Percentiles rank a stretch among this genome's conserved stretches.
phyloP scores from a whole-genome alignment of 345 rosid species.

The Salix arbutifolia region DNA sequence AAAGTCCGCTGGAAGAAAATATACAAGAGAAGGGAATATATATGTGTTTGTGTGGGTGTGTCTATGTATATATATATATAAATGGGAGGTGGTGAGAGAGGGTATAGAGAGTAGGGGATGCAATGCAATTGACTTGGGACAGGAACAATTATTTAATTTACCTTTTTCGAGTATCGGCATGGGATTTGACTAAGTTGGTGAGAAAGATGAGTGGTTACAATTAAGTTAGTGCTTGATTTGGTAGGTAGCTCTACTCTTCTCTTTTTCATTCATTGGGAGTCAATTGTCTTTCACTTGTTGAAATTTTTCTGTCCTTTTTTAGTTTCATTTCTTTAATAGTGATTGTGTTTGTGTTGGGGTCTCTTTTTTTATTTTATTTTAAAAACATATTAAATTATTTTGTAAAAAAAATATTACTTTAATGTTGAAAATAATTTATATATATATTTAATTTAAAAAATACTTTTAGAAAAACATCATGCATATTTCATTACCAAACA shows the following conservation, averaged over 20 bases:
- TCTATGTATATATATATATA: too few relatives aligned
- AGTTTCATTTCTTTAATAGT: not conserved
- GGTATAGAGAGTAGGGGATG: not conserved
- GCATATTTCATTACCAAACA: too few relatives aligned
- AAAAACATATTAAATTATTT: too few relatives aligned
- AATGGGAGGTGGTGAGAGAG: constrained; percentile 1
- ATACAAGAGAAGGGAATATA: too few relatives aligned
- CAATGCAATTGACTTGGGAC: constrained; percentile 36
- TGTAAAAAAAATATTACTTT: too few relatives aligned
- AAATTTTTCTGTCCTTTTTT: not conserved
- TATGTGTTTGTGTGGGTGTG: too few relatives aligned
- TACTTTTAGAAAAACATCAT: too few relatives aligned
- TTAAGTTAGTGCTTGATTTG: constrained; percentile 44
- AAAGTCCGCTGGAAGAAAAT: too few relatives aligned
- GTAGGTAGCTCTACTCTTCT: constrained; percentile 40
- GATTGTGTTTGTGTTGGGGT: too few relatives aligned
- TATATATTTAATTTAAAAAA: too few relatives aligned
- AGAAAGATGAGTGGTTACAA: constrained; percentile 39
- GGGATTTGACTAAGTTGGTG: constrained; percentile 43
- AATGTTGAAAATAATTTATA: too few relatives aligned
- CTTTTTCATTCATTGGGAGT: not conserved
- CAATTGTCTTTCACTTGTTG: not conserved
- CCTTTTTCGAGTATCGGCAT: not conserved
- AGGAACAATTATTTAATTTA: not conserved
- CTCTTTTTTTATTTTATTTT: too few relatives aligned